Evolutionary conservation across 371 early-diverging fungal species (phyloP).

Genomic region (Haplosporangium sp.): DNA sequence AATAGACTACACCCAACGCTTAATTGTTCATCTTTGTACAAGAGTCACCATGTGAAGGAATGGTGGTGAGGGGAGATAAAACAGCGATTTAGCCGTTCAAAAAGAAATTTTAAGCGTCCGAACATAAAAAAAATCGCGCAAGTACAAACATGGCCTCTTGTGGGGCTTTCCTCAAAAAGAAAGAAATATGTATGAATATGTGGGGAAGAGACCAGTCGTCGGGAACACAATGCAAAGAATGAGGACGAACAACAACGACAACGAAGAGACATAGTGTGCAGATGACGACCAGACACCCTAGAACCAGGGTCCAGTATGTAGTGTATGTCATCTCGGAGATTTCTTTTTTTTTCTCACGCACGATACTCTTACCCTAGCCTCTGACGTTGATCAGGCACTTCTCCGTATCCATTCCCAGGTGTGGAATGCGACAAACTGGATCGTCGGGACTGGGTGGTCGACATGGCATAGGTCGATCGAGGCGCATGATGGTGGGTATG

Average conservation of each 20-base stretch:
- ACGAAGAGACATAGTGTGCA: not conserved
- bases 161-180: not conserved
- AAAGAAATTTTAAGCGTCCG: not conserved
- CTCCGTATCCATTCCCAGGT: constrained; percentile 7
- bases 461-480: constrained; percentile 18
- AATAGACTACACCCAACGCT: too few species aligned
- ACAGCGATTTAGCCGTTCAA: not conserved
- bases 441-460: constrained; percentile 40
- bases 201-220: too few species aligned
- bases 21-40: too few species aligned
- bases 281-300: too few species aligned
- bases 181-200: not conserved
- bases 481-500: constrained; percentile 43
- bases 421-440: constrained; percentile 32
- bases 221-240: not conserved
- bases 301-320: not conserved
- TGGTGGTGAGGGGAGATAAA: not conserved
- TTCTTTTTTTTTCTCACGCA: not conserved
- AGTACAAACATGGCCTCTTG: too few species aligned
- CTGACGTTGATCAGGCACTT: constrained; percentile 23
- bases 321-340: too few species aligned
- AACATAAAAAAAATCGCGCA: not conserved
- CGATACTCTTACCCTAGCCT: constrained; percentile 29
- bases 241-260: not conserved
- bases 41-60: too few species aligned